Evolutionary conservation across 768 basidiomycete genomes (phyloP).

Genomic region (Dendrothele bispora): DNA sequence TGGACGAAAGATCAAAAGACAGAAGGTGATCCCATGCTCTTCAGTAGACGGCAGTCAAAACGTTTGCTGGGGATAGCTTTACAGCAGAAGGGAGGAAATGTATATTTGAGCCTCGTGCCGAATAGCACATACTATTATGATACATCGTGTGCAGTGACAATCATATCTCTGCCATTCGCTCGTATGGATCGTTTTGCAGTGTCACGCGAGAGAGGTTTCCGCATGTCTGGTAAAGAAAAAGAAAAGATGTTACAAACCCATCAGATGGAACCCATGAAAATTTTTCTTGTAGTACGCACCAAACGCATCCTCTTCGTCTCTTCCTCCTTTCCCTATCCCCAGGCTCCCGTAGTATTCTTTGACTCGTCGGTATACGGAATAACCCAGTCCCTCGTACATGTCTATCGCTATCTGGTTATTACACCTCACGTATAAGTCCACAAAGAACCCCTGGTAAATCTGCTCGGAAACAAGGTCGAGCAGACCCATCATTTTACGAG

Average conservation of each 20-base stretch:
- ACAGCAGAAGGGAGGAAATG: too few species aligned
- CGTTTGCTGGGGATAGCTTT: too few species aligned
- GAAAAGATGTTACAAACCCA: not conserved
- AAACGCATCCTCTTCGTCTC: slow-evolving; percentile 88
- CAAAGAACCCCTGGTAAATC: slow-evolving; percentile 82
- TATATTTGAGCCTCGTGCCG: too few species aligned
- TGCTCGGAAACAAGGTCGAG: slow-evolving; percentile 86
- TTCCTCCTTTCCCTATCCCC: slow-evolving; percentile 73
- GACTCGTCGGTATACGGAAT: slow-evolving; percentile 89
- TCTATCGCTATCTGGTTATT: slow-evolving; percentile 80
- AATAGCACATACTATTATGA: too few species aligned
- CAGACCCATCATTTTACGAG: slow-evolving; percentile 80
- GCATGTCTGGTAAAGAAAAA: slow-evolving; percentile 49
- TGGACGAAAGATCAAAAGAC: too few species aligned
- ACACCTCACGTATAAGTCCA: slow-evolving; percentile 94
- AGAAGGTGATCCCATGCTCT: too few species aligned
- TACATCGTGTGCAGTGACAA: slow-evolving; percentile 63
- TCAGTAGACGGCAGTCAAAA: too few species aligned
- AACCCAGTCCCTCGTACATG: slow-evolving; percentile 93
- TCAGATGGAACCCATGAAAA: not conserved
- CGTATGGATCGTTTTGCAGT: slow-evolving; percentile 62
- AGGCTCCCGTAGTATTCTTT: slow-evolving; percentile 85
- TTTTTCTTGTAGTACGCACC: slow-evolving; percentile 50
- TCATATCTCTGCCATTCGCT: slow-evolving; percentile 69
- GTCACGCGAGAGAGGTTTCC: slow-evolving; percentile 72